A percentile compares a stretch with the other conserved stretches of the same genome.
These are phyloP conservation scores for Ammopiptanthus mongolicus DNA, from an alignment of 306 rosid species.

Conservation along the genomic window DNA sequence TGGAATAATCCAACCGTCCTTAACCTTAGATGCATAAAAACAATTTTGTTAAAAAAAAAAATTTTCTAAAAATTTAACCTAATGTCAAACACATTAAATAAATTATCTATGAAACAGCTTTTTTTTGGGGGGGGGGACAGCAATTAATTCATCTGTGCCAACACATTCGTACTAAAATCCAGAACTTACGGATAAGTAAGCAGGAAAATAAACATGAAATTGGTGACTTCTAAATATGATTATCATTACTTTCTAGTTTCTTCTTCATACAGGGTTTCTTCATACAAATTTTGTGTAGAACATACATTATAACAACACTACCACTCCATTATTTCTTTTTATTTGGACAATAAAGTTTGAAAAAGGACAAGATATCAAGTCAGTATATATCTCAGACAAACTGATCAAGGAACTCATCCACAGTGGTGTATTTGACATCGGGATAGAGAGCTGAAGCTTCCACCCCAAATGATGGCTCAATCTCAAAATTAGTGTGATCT, in stretches of 20 bases:
- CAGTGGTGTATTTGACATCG: slow-evolving; percentile 54
- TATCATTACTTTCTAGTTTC: not conserved
- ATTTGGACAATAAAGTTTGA: not conserved
- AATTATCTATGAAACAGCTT: too few relatives aligned
- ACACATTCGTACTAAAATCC: too few relatives aligned
- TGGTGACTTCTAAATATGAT: not conserved
- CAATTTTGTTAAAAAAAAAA: too few relatives aligned
- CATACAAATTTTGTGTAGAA: too few relatives aligned
- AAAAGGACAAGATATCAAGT: not conserved
- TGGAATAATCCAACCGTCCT: too few relatives aligned
- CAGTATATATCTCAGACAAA: slow-evolving; percentile 23
- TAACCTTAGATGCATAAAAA: too few relatives aligned
- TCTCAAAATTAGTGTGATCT: slow-evolving; percentile 50
- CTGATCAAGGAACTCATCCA: slow-evolving; percentile 47
- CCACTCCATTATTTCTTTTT: not conserved
- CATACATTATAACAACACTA: not conserved
- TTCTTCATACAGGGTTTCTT: not conserved
- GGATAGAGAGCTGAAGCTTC: slow-evolving; percentile 63
- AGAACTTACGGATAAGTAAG: too few relatives aligned
- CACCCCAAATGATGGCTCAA: slow-evolving; percentile 54
- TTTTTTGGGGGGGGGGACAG: too few relatives aligned
- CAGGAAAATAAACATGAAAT: not conserved
- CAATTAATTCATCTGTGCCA: too few relatives aligned
- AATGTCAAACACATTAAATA: too few relatives aligned
- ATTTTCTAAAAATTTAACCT: too few relatives aligned